Evolutionary conservation across 1,139 yeast genomes (phyloP), one percentile per base, ranked within the genome.

Genomic region (Candida sanyaensis): DNA sequence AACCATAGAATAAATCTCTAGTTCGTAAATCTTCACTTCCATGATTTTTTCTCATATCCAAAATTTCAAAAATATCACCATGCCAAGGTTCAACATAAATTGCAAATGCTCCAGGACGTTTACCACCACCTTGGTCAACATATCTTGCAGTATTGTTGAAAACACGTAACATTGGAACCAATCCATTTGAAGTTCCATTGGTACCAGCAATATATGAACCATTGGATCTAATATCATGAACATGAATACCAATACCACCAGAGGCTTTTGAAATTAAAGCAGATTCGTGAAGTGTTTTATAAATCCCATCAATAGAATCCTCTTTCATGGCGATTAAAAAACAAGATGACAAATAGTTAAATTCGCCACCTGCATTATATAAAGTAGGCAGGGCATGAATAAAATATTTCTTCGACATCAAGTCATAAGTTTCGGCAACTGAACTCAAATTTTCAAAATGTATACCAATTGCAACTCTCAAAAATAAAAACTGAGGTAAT

Each of bases 71-170:
- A 37, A 81, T 65, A 57, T 81, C 85, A 3, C 77, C 69, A 63
- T 81, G 86, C 86, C 86, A 81, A 42, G 86, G 85, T 56, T 81
- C 86, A 45, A 80, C 54, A 64, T 80, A 81, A 29, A 80, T 66
- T n/a, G 84, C 83, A 61, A 81, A 78, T 6, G 86, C 86, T 39
- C 86, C 85, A 0, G 86, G 86, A 54, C 86, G 63, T 62, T 80
- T 80, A 56, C 80, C 80, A 29, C 85, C 85, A 31, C 86, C 86
- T 59, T 81, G 86, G 55, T 81, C 85, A 27, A 81, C 86, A 55
- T 80, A 80, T 58, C 83, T 71, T 13, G 86, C 84, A 6, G 84
- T 80, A 57, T 79, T 75, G 58, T 81, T 80, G 63, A 80, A 80
- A 17, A 80, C 85, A 53, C 80, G 72, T 12, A 81, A 64, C 84